Evolutionary conservation across 2,329 filamentous ascomycete species (phyloP), one percentile per base, ranked within the genome.

Genomic region (Botrytis porri): DNA sequence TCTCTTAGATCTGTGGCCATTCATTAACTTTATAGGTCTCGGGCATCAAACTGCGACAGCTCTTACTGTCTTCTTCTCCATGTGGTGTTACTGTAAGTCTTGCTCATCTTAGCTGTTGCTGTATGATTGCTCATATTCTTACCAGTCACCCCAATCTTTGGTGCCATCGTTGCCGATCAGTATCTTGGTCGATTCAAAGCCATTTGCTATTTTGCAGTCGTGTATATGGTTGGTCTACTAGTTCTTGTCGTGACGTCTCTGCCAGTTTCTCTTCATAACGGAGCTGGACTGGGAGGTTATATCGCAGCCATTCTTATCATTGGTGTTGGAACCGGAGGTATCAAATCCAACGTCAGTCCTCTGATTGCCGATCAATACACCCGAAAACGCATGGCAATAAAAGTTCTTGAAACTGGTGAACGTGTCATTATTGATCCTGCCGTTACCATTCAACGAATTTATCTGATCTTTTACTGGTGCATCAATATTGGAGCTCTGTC

Each of bases 271-370:
- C 79, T 84, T 37, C 78, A 79, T 8, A 78, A 81, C 71, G 81
- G 82, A n/a, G 83, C 81, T 43, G 81, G 86, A 16, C 82, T 88
- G 59, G 85, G 83, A 10, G 85, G 86, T 1, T 86, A 88, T 77
- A 84, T 88, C 65, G 81, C 85, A 1, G 85, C 86, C 73, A 85
- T 86, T 54, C 80, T 85, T 14, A 80, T 83, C 62, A 83, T 85
- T 37, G 84, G 84, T 18, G 79, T 85, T 70, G 84, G 83, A 73
- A 84, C 83, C 22, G 84, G 84, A 72, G 83, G 83, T 9, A 85
- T 93, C 84, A 93, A 71, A 93, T 86, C 89, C 29, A 93, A 92
- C 75, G 89, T 92, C 57, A 86, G 87, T 0, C 88, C 88, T 12
- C 82, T 90, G 37, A 87, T 90, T 71, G 88, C 88, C 12, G 89